Base-by-base conservation (phyloP, 2,329 filamentous ascomycete genomes). In the Diaporthe aspalathi region DNA sequence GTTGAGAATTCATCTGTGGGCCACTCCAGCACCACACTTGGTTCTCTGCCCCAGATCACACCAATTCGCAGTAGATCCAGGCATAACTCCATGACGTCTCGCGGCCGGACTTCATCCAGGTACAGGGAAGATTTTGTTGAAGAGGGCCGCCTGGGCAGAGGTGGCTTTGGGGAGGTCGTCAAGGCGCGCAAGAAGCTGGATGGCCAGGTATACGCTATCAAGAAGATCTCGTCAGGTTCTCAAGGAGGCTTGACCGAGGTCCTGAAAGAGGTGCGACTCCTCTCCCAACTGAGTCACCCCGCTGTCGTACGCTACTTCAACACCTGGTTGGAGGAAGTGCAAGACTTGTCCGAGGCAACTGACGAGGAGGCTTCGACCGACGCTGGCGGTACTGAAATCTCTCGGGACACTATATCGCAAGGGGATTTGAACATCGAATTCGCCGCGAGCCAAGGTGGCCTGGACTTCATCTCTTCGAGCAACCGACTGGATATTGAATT, bases 151-250 rank as follows among this genome's bases (percentile, higher is more conserved):
- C 86, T 99, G 16, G 96, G 96, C 3, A 97, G 95, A 79, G 96
- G 96, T 53, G 96, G 95, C 0, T 99, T 97, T 81, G 96, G 96
- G 6, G 94, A 98, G 81, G 96, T 99, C 27, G 94, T 98, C 69
- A 97, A 97, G 80, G 95, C 95, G 3, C 90, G 95, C 40, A 97
- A 97, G 81, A 97, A 96, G 82, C 89, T 98, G 5, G 96, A 98
- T 79, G 94, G 94, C 0, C 93, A 95, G 71, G 92, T 97, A 53
- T 99, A 98, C 81, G 96, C 96, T 22, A 93, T 99, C 79, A 99
- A 99, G 81, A 98, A 98, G 80, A 96, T 99, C 73, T 94, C 91
- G 1, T 93, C 96, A 75, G 91, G 92, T 66, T 94, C 94, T 1
- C 89, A 92, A 32, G 88, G 91, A 71, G 93, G 93, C 71, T 85